Evolutionary conservation across 73 alveolate species (phyloP), one percentile per base, ranked within the genome.

Genomic region (Paraurostyla sp.): DNA sequence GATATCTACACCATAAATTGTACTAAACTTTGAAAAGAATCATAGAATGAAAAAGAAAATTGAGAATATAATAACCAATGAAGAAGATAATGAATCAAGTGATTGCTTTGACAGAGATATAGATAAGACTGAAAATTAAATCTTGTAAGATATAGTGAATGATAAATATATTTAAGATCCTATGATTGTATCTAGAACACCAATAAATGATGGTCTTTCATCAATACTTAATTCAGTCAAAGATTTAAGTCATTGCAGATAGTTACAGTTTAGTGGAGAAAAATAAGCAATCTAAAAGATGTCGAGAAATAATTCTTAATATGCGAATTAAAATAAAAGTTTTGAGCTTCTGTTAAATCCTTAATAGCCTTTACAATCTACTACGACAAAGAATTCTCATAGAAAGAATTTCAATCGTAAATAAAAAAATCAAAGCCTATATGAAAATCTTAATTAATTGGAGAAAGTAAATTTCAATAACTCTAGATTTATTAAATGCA

Each of bases 381-480:
- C 42, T 38, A 65, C 82, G 3, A 65, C 82, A 38, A 65, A 65
- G 58, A 65, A 65, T 22, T 65, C 82, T 38, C 16, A 0, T 32
- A 65, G 41, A 40, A 65, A 65, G 38, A 18, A 1, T 15, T 13
- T 38, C 7, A 32, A n/a, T n/a, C n/a, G 58, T 11, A 65, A 65
- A 40, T 11, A 65, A 18, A 65, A 65, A 38, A 65, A 65, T 38
- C 36, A 65, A 65, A 65, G 82, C 58, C 41, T 65, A 38, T 65
- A 65, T 40, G 82, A 65, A 36, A 65, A 65, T 22, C 36, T 65
- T 1, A 22, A 18, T 65, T 13, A 65, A 38, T 40, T 65, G 13
- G 56, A 65, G 38, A 65, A 40, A 38, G 82, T 40, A 1, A 65
- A 65, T 30, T 65, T 7, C 58, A 15, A 65, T 38, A 22, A 22